Evolutionary conservation across 2,329 filamentous ascomycete genomes (phyloP).

Genomic region (Nemania bipapillata): DNA sequence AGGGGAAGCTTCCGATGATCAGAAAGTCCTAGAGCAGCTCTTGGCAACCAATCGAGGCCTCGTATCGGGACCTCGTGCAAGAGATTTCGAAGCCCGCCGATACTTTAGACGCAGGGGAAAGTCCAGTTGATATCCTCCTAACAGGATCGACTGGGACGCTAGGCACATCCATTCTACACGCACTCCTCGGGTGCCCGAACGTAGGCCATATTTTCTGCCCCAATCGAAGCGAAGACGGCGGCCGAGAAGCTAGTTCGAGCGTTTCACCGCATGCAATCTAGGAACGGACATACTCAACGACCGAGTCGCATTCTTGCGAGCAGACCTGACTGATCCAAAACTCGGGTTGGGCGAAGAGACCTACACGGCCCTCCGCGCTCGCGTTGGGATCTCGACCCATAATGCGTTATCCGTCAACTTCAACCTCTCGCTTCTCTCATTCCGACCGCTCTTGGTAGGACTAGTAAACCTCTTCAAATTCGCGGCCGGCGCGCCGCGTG

Average conservation of each 20-base stretch:
- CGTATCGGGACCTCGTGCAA: neutral
- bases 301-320: slow-evolving; percentile 41
- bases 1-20: slow-evolving; percentile 23
- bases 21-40: slow-evolving; percentile 9
- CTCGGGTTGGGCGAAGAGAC: slow-evolving; percentile 7
- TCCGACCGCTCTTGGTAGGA: slow-evolving; percentile 38
- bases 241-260: slow-evolving; percentile 24
- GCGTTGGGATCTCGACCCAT: slow-evolving; percentile 40
- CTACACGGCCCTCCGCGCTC: slow-evolving; percentile 28
- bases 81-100: slow-evolving; percentile 37
- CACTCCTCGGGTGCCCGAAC: slow-evolving; percentile 47
- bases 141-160: slow-evolving; percentile 57
- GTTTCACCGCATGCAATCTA: slow-evolving; percentile 22
- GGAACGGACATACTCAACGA: slow-evolving; percentile 11
- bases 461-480: slow-evolving; percentile 42
- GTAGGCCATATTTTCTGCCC: slow-evolving; percentile 37
- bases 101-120: slow-evolving; percentile 36
- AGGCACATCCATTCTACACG: slow-evolving; percentile 55
- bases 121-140: slow-evolving; percentile 49
- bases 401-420: slow-evolving; percentile 47
- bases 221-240: slow-evolving; percentile 33
- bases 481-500: slow-evolving; percentile 19
- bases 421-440: slow-evolving; percentile 38
- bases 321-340: neutral
- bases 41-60: neutral